phyloP scores from a whole-genome alignment of 768 basidiomycete species.

The Xanthoconium stramineum region DNA sequence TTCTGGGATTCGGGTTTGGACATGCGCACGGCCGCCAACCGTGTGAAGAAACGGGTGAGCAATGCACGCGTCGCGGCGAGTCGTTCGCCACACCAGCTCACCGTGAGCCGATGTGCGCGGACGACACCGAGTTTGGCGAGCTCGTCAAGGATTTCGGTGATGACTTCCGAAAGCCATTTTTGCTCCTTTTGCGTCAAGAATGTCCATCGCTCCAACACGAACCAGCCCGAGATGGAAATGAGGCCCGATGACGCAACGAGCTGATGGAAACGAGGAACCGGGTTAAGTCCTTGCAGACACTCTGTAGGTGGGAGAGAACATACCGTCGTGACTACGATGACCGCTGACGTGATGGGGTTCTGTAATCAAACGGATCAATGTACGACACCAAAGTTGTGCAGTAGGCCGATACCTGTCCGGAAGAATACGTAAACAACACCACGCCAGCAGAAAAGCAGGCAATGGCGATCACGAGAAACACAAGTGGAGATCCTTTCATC shows the following conservation, averaged over 20 bases:
- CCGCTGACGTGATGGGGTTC: constrained; percentile 56
- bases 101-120: constrained; percentile 21
- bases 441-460: constrained; percentile 78
- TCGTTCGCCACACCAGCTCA: constrained; percentile 22
- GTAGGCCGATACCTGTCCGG: constrained; percentile 48
- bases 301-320: background rate
- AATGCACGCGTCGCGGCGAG: constrained; percentile 6
- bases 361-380: constrained; percentile 25
- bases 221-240: constrained; percentile 50
- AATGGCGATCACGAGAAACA: constrained; percentile 79
- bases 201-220: constrained; percentile 46
- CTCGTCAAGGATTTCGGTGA: constrained; percentile 21
- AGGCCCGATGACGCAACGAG: constrained; percentile 37
- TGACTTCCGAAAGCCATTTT: constrained; percentile 45
- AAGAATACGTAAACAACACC: constrained; percentile 73
- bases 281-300: background rate
- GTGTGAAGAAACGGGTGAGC: constrained; percentile 10
- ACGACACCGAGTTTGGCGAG: constrained; percentile 21
- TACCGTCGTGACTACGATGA: constrained; percentile 69
- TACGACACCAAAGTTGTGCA: background rate
- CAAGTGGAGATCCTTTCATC: constrained; percentile 81
- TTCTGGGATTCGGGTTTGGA: background rate
- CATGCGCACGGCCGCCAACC: constrained; percentile 10
- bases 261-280: constrained; percentile 4
- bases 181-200: constrained; percentile 43